A percentile compares a stretch with the other conserved stretches of the same genome.
Evolutionary conservation across 169 alveolate species (phyloP).

Genomic region (Theileria annulata): DNA sequence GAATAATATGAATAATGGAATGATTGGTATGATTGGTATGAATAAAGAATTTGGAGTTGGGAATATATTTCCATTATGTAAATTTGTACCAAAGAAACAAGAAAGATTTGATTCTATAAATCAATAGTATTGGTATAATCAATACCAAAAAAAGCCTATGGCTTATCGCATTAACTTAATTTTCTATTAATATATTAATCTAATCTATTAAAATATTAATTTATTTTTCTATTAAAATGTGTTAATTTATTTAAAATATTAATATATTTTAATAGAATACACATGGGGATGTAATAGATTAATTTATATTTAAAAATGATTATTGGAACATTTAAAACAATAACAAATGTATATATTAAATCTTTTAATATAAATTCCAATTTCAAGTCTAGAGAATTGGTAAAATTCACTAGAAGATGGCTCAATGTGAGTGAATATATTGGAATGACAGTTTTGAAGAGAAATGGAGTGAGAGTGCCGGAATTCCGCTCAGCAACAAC

Average conservation of each 20-base stretch:
- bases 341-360: neutral
- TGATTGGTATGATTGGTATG: neutral
- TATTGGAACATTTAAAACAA: neutral
- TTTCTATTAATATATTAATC: too few relatives aligned
- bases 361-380: neutral
- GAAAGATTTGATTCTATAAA: neutral
- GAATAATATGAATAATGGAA: neutral
- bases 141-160: neutral
- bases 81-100: slow-evolving; percentile 11
- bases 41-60: neutral
- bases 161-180: neutral
- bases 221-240: too few relatives aligned
- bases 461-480: slow-evolving; percentile 75
- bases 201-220: too few relatives aligned
- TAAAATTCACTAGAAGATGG: slow-evolving; percentile 38
- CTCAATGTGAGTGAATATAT: slow-evolving; percentile 76
- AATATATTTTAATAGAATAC: neutral
- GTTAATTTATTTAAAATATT: too few relatives aligned
- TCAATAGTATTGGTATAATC: neutral
- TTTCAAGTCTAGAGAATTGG: slow-evolving; percentile 2
- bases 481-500: slow-evolving; percentile 70
- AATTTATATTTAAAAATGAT: neutral
- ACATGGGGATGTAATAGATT: neutral
- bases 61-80: slow-evolving; percentile 7
- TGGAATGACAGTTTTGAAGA: slow-evolving; percentile 70